Base-by-base conservation (phyloP, 257 asterid genomes). In the Mentha longifolia region DNA sequence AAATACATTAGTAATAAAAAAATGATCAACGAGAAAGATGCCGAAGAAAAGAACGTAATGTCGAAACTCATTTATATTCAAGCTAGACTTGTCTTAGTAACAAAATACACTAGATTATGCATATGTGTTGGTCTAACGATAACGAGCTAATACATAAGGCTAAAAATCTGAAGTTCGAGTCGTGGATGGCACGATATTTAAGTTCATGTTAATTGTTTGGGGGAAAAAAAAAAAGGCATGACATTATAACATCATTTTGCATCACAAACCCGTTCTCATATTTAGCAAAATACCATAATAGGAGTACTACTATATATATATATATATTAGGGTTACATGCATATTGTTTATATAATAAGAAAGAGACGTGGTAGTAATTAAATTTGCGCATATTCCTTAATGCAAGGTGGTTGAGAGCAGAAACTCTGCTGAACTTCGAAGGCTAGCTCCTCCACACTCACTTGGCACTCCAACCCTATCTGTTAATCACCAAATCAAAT, bases 391-490 rank as follows among this genome's bases (percentile, higher is more conserved):
- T 65, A 55, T 71, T 73, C 66, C 77, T 74, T 75, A 59, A 79
- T 77, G 68, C 43, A 51, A 31, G 73, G 76, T 65, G 68, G 68
- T 62, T 77, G 70, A 16, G 69, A 51, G 80, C 84, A 81, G 85
- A 94, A 94, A 77, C 96, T 80, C 76, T 84, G 87, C 82, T 94
- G 98, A 71, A 94, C 91, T 80, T 86, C 96, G 76, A 78, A 63
- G 51, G 97, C 82, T 49, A 94, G 79, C 77, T 94, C 98, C 77
- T 94, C 98, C 89, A 94, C 82, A 64, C 98, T 94, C 80, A 94
- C 86, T 73, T 86, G 86, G 77, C 98, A 94, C 65, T 91, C 97
- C 60, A 94, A 77, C 74, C 98, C 98, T 61, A 94, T 91, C 98
- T 94, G 88, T 55, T 14, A 20, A 60, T 33, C 1, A 35, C n/a